phyloP scores from a whole-genome alignment of 192 early-diverging fungal genomes.

The Podila epicladia region DNA sequence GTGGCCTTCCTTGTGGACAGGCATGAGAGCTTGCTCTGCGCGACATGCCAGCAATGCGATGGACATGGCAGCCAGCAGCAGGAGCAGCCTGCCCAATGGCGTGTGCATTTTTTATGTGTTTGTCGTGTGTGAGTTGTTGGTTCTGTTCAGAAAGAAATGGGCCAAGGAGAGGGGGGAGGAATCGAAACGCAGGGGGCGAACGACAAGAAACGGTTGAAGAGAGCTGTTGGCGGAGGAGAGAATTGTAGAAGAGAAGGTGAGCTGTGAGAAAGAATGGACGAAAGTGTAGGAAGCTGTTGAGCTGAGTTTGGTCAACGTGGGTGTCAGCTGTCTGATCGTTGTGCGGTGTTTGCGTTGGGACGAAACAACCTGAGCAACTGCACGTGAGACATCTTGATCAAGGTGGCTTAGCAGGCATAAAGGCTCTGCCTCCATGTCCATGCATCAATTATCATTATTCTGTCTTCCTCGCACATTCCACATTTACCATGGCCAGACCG shows the following conservation, averaged over 20 bases:
- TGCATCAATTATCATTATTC: not conserved
- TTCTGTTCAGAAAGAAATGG: too few relatives aligned
- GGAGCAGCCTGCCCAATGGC: not conserved
- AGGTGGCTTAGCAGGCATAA: not conserved
- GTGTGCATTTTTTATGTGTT: not conserved
- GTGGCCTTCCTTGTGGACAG: slow-evolving; percentile 58
- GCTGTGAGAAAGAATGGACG: not conserved
- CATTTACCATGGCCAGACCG: slow-evolving; percentile 21
- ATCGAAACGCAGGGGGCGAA: not conserved
- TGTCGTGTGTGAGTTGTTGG: too few relatives aligned
- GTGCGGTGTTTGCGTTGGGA: not conserved
- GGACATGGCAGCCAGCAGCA: not conserved
- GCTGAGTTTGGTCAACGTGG: not conserved
- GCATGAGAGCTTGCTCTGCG: slow-evolving; percentile 1
- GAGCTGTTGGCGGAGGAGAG: not conserved
- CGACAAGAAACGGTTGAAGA: not conserved
- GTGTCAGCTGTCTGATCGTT: not conserved
- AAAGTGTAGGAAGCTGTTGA: not conserved
- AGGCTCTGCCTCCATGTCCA: slow-evolving; percentile 4
- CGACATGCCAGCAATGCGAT: not conserved
- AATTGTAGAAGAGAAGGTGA: not conserved
- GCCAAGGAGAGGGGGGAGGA: not conserved
- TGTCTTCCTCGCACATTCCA: slow-evolving; percentile 13
- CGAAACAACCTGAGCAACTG: not conserved
- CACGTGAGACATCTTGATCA: not conserved